These are phyloP conservation scores for Lobosporangium transversale DNA, from an alignment of 192 early-diverging fungal genomes.

Conservation along the genomic window DNA sequence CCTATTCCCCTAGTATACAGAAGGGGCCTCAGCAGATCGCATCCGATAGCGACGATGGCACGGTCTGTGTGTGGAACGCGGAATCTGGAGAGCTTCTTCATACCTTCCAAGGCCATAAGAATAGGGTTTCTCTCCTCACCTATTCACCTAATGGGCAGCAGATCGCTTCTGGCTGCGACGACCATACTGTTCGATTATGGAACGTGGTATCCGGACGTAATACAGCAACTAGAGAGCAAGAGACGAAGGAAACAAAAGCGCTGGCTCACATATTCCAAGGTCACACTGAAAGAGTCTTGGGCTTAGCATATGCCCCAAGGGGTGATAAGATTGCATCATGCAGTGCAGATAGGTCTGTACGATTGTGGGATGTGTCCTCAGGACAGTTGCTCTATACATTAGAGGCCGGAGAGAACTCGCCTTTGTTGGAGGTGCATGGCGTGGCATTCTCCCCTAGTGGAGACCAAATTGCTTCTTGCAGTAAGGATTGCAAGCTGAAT, in stretches of 20 bases:
- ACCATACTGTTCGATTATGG: conserved; percentile 3
- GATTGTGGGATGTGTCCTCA: background rate
- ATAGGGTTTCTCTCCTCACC: too few relatives aligned
- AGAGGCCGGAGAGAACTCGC: too few relatives aligned
- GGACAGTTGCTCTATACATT: background rate
- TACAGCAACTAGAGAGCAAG: too few relatives aligned
- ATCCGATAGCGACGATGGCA: too few relatives aligned
- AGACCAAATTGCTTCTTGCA: background rate
- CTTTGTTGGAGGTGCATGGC: background rate
- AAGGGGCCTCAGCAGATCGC: too few relatives aligned
- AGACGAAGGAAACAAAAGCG: too few relatives aligned
- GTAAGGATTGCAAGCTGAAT: background rate
- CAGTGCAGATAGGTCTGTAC: background rate
- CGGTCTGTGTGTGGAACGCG: too few relatives aligned
- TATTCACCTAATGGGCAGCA: background rate
- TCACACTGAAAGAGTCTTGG: background rate
- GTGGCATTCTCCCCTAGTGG: background rate
- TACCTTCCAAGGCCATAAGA: too few relatives aligned
- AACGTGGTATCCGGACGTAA: background rate
- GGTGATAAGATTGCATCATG: background rate
- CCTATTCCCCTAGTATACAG: too few relatives aligned
- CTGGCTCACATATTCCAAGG: background rate
- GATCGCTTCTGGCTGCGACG: background rate
- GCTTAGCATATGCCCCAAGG: background rate
- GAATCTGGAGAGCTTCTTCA: too few relatives aligned